Conservation (phyloP, 192 early-diverging fungal species). For the Chytriomyces hyalinus region DNA sequence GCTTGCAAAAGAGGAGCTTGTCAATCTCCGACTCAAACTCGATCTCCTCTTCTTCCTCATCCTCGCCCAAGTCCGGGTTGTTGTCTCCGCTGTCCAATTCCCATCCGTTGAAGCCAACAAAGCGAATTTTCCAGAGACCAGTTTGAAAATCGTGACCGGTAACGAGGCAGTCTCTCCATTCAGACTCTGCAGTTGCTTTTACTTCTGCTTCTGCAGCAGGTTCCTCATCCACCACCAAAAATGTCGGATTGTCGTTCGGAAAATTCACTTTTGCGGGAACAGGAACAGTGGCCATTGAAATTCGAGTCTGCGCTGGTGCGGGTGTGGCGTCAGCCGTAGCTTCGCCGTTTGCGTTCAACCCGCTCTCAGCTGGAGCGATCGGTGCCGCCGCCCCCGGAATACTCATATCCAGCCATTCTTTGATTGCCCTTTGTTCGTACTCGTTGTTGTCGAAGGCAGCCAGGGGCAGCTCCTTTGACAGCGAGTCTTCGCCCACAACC, state of each 20-base stretch:
- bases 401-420: conserved; percentile 60
- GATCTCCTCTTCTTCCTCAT: conserved; percentile 42
- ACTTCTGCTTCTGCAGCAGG: conserved; percentile 15
- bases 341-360: not conserved
- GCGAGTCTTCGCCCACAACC: not conserved
- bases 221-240: conserved; percentile 21
- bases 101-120: conserved; percentile 52
- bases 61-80: conserved; percentile 17
- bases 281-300: conserved; percentile 44
- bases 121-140: conserved; percentile 53
- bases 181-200: not conserved
- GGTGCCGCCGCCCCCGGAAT: conserved; percentile 6
- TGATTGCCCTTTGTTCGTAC: conserved; percentile 51
- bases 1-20: conserved; percentile 25
- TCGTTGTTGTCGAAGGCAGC: conserved; percentile 55
- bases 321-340: not conserved
- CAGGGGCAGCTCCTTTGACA: conserved; percentile 41
- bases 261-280: conserved; percentile 44
- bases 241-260: not conserved
- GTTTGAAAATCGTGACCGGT: conserved; percentile 47
- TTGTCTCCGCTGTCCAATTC: conserved; percentile 40
- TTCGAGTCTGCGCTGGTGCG: not conserved
- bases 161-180: conserved; percentile 55
- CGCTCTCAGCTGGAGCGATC: not conserved
- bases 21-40: conserved; percentile 21